Evolutionary conservation across 73 alveolate species (phyloP).

Genomic region (Effrenium voratum): DNA sequence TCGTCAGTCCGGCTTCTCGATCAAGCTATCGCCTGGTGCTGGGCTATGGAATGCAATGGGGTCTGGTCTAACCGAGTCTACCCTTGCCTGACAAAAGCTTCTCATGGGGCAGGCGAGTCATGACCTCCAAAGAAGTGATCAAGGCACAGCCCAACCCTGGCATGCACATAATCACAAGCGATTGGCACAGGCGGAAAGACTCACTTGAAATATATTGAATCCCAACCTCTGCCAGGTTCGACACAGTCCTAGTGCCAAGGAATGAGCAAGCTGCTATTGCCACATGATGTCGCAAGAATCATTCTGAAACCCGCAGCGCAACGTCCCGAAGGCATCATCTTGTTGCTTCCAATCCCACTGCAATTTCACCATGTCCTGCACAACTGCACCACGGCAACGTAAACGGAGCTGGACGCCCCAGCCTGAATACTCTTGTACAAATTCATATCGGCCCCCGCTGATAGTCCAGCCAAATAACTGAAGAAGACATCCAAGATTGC

Average conservation of each 20-base stretch:
- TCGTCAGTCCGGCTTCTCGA: constrained; percentile 43
- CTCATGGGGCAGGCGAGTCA: constrained; percentile 62
- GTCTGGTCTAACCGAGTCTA: too few species aligned
- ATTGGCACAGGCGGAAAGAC: too few species aligned
- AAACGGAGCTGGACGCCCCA: too few species aligned
- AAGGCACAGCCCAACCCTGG: too few species aligned
- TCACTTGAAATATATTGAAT: too few species aligned
- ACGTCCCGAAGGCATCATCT: constrained; percentile 60
- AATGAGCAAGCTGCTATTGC: not conserved
- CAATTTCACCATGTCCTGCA: constrained; percentile 78
- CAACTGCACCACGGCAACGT: not conserved
- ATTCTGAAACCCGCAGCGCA: too few species aligned
- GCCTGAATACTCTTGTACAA: constrained; percentile 88
- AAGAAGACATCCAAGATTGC: constrained; percentile 88
- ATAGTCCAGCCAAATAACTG: constrained; percentile 26
- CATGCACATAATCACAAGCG: too few species aligned
- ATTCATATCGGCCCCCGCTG: constrained; percentile 69
- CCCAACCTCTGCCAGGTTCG: constrained; percentile 72
- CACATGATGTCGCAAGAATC: not conserved
- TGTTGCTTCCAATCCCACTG: constrained; percentile 73
- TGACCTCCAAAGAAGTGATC: too few species aligned
- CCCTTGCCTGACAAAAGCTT: constrained; percentile 61
- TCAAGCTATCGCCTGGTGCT: constrained; percentile 48
- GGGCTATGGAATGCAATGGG: too few species aligned
- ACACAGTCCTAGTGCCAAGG: constrained; percentile 23